phyloP scores from a whole-genome alignment of 306 rosid genomes.

The Cicer yamashitae region DNA sequence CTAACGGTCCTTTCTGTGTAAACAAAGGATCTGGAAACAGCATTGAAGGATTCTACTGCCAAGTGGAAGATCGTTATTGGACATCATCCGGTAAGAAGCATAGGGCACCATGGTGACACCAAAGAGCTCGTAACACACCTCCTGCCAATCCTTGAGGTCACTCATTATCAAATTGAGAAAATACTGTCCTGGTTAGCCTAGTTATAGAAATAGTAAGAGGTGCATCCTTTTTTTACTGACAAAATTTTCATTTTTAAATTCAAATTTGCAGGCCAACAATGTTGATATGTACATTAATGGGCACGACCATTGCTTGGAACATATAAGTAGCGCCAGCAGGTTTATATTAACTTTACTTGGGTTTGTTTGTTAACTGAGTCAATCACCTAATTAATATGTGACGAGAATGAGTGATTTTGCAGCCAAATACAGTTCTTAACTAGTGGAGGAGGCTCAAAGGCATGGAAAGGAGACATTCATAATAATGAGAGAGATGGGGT shows the following conservation, averaged over 20 bases:
- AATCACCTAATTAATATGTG: neutral
- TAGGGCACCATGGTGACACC: constrained; percentile 59
- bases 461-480: constrained; percentile 70
- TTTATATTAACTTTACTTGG: constrained; percentile 21
- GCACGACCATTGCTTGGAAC: constrained; percentile 86
- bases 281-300: constrained; percentile 86
- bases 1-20: neutral
- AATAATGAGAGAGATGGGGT: constrained; percentile 37
- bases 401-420: constrained; percentile 35
- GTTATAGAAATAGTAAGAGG: neutral
- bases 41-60: constrained; percentile 48
- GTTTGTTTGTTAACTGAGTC: constrained; percentile 12
- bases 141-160: constrained; percentile 59
- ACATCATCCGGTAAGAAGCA: constrained; percentile 55
- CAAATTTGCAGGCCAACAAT: constrained; percentile 56
- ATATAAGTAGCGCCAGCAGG: constrained; percentile 66
- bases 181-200: neutral
- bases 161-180: neutral
- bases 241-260: constrained; percentile 12
- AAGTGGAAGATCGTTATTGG: constrained; percentile 62
- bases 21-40: constrained; percentile 51
- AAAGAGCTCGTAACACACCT: constrained; percentile 46
- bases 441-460: constrained; percentile 87
- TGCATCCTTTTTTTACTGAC: constrained; percentile 24
- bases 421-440: constrained; percentile 75